Base-by-base conservation (phyloP, 495 filamentous ascomycete genomes). In the Podospora appendiculata region DNA sequence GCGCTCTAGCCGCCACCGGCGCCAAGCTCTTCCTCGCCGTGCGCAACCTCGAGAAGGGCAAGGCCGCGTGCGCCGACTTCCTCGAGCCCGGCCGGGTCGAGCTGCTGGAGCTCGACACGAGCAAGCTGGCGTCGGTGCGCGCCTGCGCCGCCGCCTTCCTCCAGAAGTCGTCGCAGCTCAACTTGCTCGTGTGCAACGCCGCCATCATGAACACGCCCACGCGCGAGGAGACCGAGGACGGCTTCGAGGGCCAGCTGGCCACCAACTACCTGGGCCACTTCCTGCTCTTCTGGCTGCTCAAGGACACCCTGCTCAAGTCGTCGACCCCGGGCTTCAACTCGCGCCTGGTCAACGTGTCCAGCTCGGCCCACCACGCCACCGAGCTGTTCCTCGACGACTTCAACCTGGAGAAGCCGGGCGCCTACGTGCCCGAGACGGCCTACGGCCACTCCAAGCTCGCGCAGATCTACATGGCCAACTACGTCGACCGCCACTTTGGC, bases 381-480 rank as follows among this genome's bases (percentile, higher is more conserved):
- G 65, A 58, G 12, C 50, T 78, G 41, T 46, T 70, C 11, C 70
- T 74, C 47, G 62, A 72, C 57, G 74, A 82, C 58, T 66, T 56
- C 43, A 74, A 77, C 45, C 71, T 75, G 40, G 60, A 59, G 16
- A 33, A 47, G 33, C 47, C 11, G 14, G 41, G 50, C 17, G 60
- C 32, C 2, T 61, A 58, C 51, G 45, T 54, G 9, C 67, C 70
- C 18, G 41, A 44, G 5, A 16, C 42, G 5, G 70, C 74, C 6
- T 83, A 83, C 55, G 74, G 67, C 4, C 69, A 75, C 39, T 70
- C 66, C 14, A 82, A 83, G 62, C 71, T 70, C 6, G 77, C 76
- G 5, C 79, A 77, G 55, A 68, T 79, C 45, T 62, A 54, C 50
- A 55, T 64, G 32, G 50, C 57, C 13, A 57, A 58, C 46, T 54